These are phyloP conservation scores for Neoboletus subvelutipes DNA, from an alignment of 768 basidiomycete species.

Conservation along the genomic window DNA sequence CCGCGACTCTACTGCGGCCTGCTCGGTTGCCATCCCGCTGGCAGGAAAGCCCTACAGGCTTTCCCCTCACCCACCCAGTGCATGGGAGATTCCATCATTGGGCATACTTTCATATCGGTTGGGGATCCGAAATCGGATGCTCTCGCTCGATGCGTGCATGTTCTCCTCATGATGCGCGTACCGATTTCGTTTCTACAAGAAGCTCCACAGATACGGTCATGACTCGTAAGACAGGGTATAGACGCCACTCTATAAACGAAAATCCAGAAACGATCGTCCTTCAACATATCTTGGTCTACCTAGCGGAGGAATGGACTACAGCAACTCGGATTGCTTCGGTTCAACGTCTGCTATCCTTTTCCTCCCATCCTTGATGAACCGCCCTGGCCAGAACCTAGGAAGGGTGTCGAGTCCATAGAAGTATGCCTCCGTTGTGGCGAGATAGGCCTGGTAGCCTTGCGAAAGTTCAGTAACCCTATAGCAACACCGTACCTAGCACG, in stretches of 20 bases:
- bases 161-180: no score
- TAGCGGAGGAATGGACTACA: background rate
- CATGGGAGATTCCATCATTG: background rate
- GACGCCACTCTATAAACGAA: background rate
- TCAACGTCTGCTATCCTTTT: background rate
- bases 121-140: slow-evolving; percentile 34
- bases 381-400: slow-evolving; percentile 68
- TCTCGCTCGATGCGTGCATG: no score
- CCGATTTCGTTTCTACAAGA: no score
- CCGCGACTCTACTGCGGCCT: no score
- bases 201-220: no score
- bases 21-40: no score
- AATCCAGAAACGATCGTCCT: background rate
- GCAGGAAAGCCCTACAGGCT: no score
- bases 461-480: slow-evolving; percentile 62
- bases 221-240: no score
- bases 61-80: no score
- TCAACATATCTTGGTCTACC: no score
- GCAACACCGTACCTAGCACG: slow-evolving; percentile 55
- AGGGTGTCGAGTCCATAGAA: slow-evolving; percentile 71
- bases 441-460: slow-evolving; percentile 58
- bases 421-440: slow-evolving; percentile 56
- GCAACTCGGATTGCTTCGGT: slow-evolving; percentile 29
- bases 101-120: background rate
- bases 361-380: slow-evolving; percentile 38